phyloP scores from a whole-genome alignment of 1,139 yeast species.

The Nematodospora anomalae region DNA sequence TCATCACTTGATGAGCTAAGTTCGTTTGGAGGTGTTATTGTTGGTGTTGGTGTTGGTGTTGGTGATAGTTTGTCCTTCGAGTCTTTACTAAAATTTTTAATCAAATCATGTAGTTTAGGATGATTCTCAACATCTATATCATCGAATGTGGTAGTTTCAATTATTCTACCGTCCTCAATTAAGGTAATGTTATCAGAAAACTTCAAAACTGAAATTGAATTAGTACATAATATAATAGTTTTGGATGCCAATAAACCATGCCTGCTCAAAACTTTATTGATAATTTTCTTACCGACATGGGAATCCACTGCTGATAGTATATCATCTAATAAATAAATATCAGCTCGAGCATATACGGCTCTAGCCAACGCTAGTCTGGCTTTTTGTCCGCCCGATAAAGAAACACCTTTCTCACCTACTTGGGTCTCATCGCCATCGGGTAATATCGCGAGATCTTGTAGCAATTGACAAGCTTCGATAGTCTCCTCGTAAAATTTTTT shows the following conservation, averaged over 20 bases:
- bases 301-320: constrained; percentile 88
- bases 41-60: constrained; percentile 2
- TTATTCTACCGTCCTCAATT: constrained; percentile 25
- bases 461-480: constrained; percentile 83
- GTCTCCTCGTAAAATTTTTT: constrained; percentile 77
- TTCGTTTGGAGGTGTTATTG: constrained; percentile 1
- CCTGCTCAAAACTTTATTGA: constrained; percentile 31
- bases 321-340: constrained; percentile 82
- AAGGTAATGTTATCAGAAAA: constrained; percentile 27
- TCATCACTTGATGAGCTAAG: background rate
- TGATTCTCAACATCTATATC: constrained; percentile 18
- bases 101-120: constrained; percentile 27
- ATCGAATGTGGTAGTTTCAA: constrained; percentile 28
- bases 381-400: constrained; percentile 95
- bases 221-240: constrained; percentile 34
- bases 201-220: constrained; percentile 30
- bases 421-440: constrained; percentile 89
- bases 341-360: constrained; percentile 94
- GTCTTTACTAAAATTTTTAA: constrained; percentile 24
- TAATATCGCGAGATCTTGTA: constrained; percentile 72
- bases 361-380: constrained; percentile 92
- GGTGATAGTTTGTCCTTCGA: background rate
- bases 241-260: constrained; percentile 28
- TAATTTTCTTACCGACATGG: constrained; percentile 81
- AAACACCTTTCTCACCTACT: constrained; percentile 97